Evolutionary conservation across 1,284 basidiomycete genomes (phyloP), one percentile per base, ranked within the genome.

Genomic region (Puccinia triticina): DNA sequence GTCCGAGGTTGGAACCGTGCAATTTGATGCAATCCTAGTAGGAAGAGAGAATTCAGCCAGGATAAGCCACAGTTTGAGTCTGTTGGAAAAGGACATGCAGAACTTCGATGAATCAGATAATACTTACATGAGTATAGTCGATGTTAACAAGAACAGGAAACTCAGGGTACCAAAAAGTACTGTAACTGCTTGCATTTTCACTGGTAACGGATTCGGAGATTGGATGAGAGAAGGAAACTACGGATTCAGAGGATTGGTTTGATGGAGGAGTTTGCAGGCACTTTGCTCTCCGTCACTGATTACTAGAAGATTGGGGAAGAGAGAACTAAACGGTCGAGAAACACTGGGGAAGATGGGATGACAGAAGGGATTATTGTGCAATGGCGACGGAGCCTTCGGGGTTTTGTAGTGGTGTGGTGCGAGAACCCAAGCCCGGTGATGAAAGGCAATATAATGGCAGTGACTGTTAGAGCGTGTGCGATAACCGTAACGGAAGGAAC

Each of bases 1-100:
- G 29, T 64, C 29, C 3, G 76, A 77, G 1, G 46, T 77, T 50
- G 76, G 76, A n/a, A 67, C 59, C 16, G 59, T 66, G 26, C 76
- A 77, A 67, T 77, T 67, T 14, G 76, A 77, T 21, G 76, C 76
- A 66, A 77, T 77, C 76, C 76, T 77, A 53, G 8, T 46, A 48
- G 26, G 40, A 40, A 59, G 34, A 8, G 8, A 75, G 3, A 57
- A 75, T 16, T 14, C 48, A 50, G 46, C 34, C 29, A 18, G 16
- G 11, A 34, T 37, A 23, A 50, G 40, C 18, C 50, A 16, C 2
- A 50, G 48, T 16, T 50, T 50, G 18, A 3, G 2, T 21, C 48
- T 7, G 7, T 12, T 43, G 40, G 48, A 16, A 18, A 50, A 50
- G 18, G 40, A 12, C 40, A 43, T 43, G 40, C 40, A n/a, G n/a